Base-by-base conservation (phyloP, 257 asterid genomes). In the Penstemon eatonii region DNA sequence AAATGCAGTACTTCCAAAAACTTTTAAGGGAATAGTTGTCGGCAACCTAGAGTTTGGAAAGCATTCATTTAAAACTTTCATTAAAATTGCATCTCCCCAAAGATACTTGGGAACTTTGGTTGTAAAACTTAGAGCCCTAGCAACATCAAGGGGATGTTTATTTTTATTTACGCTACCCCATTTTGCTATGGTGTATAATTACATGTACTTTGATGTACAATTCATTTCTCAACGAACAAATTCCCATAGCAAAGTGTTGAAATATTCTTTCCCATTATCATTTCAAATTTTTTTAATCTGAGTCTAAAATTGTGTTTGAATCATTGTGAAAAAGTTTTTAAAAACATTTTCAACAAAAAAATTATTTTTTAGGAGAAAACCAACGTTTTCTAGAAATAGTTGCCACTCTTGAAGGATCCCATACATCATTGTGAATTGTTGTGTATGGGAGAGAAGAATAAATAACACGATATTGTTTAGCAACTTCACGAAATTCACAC, bases 181-280 rank as follows among this genome's bases (percentile, higher is more conserved):
- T 66, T 67, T 54, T 41, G 43, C 43, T 67, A 19, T 3, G 36
- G 64, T 3, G 55, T 67, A 2, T 37, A 19, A 33, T 7, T 15
- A 47, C 73, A 69, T 0, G 59, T 5, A 25, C 38, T 36, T 58
- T 56, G 73, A 11, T 58, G 67, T 6, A 11, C 6, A 2, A 57
- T 60, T 0, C 67, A 25, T 4, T 33, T 12, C 33, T 59, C 19
- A 6, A 0, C 15, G 0, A 69, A 59, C 37, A 69, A 45, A 0
- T 36, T 10, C 6, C 66, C 45, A 15, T 6, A 58, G n/a, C 4
- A 4, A 1, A 3, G 8, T 36, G 15, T 56, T 57, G 1, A 70
- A 70, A 46, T 47, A 40, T 4, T 70, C 68, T 12, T 3, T 60
- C 0, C 61, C 74, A 70, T 60, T 70, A 10, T 47, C 60, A n/a